phyloP scores from a whole-genome alignment of 768 basidiomycete genomes.

The Tulasnella sp. region DNA sequence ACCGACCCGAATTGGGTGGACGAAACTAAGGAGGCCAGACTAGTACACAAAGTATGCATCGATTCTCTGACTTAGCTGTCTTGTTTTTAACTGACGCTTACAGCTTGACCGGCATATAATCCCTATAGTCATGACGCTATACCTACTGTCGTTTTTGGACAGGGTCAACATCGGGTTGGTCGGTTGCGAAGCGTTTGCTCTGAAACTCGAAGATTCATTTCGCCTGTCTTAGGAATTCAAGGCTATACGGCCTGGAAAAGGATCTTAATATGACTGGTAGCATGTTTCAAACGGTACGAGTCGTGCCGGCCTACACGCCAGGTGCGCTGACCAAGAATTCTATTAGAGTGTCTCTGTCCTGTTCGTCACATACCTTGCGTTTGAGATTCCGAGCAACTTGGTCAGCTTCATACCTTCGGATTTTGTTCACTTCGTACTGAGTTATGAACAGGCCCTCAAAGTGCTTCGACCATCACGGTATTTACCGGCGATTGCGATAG shows the following conservation, averaged over 20 bases:
- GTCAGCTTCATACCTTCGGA: not conserved
- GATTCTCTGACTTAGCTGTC: too few species aligned
- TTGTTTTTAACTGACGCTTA: not conserved
- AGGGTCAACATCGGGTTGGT: constrained; percentile 14
- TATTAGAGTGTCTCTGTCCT: constrained; percentile 8
- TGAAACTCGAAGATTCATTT: not conserved
- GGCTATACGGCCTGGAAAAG: constrained; percentile 17
- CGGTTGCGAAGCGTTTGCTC: not conserved
- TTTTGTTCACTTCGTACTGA: not conserved
- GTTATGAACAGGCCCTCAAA: constrained; percentile 5
- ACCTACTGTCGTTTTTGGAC: constrained; percentile 14
- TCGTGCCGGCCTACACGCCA: not conserved
- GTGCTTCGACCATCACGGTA: constrained; percentile 12
- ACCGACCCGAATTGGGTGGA: too few species aligned
- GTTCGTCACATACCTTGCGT: constrained; percentile 11
- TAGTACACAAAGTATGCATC: too few species aligned
- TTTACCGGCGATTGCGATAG: not conserved
- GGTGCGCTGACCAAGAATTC: not conserved
- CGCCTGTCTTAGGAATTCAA: constrained; percentile 19
- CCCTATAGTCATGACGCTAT: constrained; percentile 15
- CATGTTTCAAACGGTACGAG: constrained; percentile 13
- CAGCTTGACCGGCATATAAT: constrained; percentile 16
- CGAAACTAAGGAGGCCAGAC: too few species aligned
- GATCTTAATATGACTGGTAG: constrained; percentile 10
- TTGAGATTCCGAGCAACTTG: not conserved